Base-by-base conservation (phyloP, 2,329 filamentous ascomycete species). In the Calonectria naviculata region DNA sequence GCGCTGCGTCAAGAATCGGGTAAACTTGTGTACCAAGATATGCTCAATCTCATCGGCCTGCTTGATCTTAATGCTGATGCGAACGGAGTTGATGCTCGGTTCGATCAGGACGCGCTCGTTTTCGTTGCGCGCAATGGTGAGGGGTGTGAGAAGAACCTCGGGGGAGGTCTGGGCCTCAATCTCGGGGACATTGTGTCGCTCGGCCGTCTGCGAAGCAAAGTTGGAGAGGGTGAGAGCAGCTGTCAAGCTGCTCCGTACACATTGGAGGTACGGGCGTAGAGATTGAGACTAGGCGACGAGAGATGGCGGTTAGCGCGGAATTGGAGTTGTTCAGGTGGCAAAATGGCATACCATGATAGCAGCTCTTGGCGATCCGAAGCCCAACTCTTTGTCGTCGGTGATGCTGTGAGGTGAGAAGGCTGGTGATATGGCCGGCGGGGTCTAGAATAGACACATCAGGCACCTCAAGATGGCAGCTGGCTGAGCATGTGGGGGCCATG, bases 11-110 rank as follows among this genome's bases (percentile, higher is more conserved):
- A 99, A 86, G 89, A 99, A 99, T 68, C 97, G 90, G 46, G 95
- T 98, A 81, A 99, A 98, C 86, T 99, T 99, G 87, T 98, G 97
- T 75, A 99, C 97, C 73, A 99, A 87, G 75, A 99, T 98, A 83
- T 97, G 91, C 85, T 99, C 97, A 80, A 98, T 99, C 87, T 99
- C 97, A 84, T 99, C 97, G 73, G 97, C 97, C 88, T 99, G 97
- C 87, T 99, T 99, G 85, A 99, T 98, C 88, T 96, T 95, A 87
- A 99, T 97, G 89, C 95, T 98, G 81, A 99, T 94, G 78, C 97
- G 93, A 77, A 99, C 94, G 77, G 94, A 97, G 89, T 99, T 99
- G 86, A 98, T 93, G 83, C 94, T 97, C 65, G 97, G 95, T 87
- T 98, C 96, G 82, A 98, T 97, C 72, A 98, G 88, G 76, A 99